phyloP scores from a whole-genome alignment of 257 asterid genomes.

The Solanum virginianum region DNA sequence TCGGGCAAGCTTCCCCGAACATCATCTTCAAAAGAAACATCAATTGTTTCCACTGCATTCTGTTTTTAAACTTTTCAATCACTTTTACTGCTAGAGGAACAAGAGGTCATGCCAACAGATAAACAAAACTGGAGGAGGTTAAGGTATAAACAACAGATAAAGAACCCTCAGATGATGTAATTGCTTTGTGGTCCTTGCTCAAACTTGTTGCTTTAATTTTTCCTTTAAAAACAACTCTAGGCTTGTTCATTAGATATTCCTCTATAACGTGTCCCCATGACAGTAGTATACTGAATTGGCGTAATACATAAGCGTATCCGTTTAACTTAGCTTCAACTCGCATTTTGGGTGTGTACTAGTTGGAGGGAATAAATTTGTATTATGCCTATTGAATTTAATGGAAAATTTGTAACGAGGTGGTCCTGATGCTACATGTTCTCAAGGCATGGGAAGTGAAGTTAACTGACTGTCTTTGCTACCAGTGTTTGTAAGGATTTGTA shows the following conservation, averaged over 20 bases:
- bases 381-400: neutral
- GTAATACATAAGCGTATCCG: no score
- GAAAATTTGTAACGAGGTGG: neutral
- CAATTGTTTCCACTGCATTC: neutral
- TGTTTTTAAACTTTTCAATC: neutral
- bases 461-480: neutral
- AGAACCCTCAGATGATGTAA: neutral
- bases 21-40: neutral
- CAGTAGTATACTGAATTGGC: neutral
- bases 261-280: neutral
- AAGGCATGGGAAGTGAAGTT: neutral
- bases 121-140: no score
- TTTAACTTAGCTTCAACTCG: no score
- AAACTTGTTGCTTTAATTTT: neutral
- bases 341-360: no score
- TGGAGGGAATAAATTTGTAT: no score
- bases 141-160: no score
- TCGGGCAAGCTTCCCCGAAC: neutral
- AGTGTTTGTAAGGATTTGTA: neutral
- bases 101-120: neutral
- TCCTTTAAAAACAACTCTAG: neutral
- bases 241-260: neutral
- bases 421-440: slow-evolving; percentile 13
- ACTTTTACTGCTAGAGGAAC: neutral
- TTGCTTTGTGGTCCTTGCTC: neutral